These are phyloP conservation scores for Bipolaris bicolor DNA, from an alignment of 2,329 filamentous ascomycete species.

Conservation along the genomic window DNA sequence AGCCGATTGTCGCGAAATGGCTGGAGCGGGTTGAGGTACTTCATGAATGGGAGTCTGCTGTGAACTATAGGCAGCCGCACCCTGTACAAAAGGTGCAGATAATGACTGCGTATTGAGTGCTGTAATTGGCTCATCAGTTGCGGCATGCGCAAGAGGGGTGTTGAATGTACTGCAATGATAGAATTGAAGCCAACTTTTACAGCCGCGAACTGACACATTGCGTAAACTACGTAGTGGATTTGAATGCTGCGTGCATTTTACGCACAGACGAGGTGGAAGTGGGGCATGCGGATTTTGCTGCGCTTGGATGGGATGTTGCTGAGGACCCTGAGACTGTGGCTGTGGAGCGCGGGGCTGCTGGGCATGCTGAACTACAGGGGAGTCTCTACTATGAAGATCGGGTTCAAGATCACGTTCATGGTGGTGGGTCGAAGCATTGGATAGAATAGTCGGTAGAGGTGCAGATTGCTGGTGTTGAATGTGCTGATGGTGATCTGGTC, in stretches of 20 bases:
- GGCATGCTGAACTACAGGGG: not conserved
- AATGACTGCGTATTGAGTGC: constrained; percentile 16
- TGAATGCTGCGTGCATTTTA: no score
- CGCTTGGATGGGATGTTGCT: no score
- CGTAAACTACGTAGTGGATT: no score
- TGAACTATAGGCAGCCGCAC: constrained; percentile 23
- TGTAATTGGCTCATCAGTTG: constrained; percentile 20
- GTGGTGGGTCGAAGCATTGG: constrained; percentile 30
- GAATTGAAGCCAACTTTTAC: no score
- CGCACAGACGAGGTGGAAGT: no score
- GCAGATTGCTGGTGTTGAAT: constrained; percentile 22
- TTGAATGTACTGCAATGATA: no score
- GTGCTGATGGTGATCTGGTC: constrained; percentile 13
- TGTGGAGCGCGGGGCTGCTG: no score
- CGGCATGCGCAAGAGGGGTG: constrained; percentile 33
- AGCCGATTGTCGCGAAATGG: not conserved
- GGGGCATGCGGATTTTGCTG: no score
- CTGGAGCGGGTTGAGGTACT: constrained; percentile 15
- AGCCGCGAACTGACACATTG: no score
- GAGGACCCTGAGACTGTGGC: no score
- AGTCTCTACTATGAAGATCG: constrained; percentile 35
- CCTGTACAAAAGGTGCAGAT: constrained; percentile 21
- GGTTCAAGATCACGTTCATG: constrained; percentile 30
- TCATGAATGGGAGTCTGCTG: constrained; percentile 23
- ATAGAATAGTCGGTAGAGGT: constrained; percentile 27